These are phyloP conservation scores for Komagataella pseudopastoris DNA, from an alignment of 805 yeast genomes.

Conservation along the genomic window DNA sequence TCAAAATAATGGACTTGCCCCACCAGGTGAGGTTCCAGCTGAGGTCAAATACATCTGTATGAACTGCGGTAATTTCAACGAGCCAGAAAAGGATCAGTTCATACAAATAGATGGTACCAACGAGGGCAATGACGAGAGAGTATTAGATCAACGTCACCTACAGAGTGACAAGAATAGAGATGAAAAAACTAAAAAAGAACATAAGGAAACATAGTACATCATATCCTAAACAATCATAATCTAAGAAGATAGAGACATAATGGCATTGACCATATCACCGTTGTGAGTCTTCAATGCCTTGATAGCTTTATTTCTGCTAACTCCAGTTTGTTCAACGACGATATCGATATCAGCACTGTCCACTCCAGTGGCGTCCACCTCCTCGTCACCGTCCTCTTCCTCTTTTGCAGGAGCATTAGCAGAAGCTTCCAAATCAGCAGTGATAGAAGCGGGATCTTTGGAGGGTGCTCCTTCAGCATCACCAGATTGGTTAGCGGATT, in stretches of 20 bases:
- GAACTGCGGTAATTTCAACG: slow-evolving; percentile 35
- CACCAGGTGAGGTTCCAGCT: slow-evolving; percentile 44
- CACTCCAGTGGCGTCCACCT: slow-evolving; percentile 77
- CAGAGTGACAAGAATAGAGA: neutral
- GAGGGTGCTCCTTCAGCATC: slow-evolving; percentile 20
- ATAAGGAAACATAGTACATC: neutral
- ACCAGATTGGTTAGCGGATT: slow-evolving; percentile 12
- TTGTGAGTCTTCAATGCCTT: slow-evolving; percentile 81
- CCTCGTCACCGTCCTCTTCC: slow-evolving; percentile 42
- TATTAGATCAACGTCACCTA: neutral
- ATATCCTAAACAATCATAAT: neutral
- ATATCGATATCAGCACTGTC: slow-evolving; percentile 72
- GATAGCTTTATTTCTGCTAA: slow-evolving; percentile 79
- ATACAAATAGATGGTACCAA: neutral
- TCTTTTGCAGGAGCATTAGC: slow-evolving; percentile 17
- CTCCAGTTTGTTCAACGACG: slow-evolving; percentile 85
- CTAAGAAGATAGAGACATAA: slow-evolving; percentile 52
- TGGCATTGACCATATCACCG: slow-evolving; percentile 93
- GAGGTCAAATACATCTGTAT: slow-evolving; percentile 51
- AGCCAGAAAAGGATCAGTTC: slow-evolving; percentile 4
- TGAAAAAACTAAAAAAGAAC: neutral
- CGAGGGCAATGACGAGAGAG: neutral
- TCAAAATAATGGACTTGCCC: slow-evolving; percentile 71
- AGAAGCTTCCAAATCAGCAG: slow-evolving; percentile 68
- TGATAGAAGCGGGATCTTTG: slow-evolving; percentile 66